Conservation (phyloP, 306 rosid species). For the Quillaja saponaria region DNA sequence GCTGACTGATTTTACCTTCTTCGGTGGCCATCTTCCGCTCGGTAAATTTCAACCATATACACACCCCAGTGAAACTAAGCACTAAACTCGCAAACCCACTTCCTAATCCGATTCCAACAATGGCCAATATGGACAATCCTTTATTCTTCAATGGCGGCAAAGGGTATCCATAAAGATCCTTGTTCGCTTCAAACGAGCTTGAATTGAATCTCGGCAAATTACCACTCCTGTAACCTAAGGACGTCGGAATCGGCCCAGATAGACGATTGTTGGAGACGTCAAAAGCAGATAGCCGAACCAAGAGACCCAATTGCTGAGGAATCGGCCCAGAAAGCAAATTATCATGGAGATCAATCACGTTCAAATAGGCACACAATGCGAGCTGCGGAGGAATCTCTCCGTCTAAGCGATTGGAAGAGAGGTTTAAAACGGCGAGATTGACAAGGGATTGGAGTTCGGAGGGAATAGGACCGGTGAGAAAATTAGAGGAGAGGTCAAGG, state of each 20-base stretch:
- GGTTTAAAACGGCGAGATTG: conserved; percentile 84
- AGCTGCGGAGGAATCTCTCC: conserved; percentile 85
- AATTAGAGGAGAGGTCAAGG: conserved; percentile 86
- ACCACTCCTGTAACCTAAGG: conserved; percentile 64
- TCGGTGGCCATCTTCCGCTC: conserved; percentile 74
- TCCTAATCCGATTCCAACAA: conserved; percentile 93
- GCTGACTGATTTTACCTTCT: conserved; percentile 79
- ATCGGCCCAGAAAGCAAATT: conserved; percentile 69
- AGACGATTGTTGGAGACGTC: conserved; percentile 81
- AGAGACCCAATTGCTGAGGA: conserved; percentile 88
- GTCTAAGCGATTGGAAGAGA: conserved; percentile 63
- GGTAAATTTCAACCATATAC: conserved; percentile 84
- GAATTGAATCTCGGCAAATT: conserved; percentile 73
- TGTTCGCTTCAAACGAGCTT: conserved; percentile 67
- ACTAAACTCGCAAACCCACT: conserved; percentile 88
- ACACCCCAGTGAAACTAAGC: conserved; percentile 84
- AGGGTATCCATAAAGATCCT: conserved; percentile 92
- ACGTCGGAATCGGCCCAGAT: conserved; percentile 74
- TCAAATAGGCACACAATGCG: conserved; percentile 86
- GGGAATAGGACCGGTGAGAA: conserved; percentile 75
- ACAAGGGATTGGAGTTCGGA: conserved; percentile 71
- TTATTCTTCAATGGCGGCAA: conserved; percentile 57
- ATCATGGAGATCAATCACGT: conserved; percentile 83
- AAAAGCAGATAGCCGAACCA: conserved; percentile 72
- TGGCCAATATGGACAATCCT: conserved; percentile 78